Evolutionary conservation across 495 filamentous ascomycete genomes (phyloP).

Genomic region (Tuber brumale): DNA sequence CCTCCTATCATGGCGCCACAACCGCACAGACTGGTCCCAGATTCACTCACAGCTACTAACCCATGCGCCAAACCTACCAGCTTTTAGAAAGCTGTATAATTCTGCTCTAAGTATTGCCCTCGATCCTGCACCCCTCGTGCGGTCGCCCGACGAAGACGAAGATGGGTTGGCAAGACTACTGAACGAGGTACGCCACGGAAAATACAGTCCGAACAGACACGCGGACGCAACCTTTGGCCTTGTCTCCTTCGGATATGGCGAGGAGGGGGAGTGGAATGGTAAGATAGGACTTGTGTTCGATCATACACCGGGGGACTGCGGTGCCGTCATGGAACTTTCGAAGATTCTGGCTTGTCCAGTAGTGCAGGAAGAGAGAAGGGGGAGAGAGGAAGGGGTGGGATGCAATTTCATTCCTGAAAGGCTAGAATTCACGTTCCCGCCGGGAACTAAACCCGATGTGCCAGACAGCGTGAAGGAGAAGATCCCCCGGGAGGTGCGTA

Average conservation of each 20-base stretch:
- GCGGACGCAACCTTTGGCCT: conserved; percentile 27
- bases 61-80: background rate
- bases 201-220: conserved; percentile 25
- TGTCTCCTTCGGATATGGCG: conserved; percentile 12
- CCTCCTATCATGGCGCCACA: conserved; percentile 27
- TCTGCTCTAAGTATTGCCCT: background rate
- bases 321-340: conserved; percentile 21
- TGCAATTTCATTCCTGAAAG: background rate
- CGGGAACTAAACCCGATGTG: conserved; percentile 6
- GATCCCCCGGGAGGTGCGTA: background rate
- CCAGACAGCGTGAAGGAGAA: background rate
- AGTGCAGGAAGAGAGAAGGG: background rate
- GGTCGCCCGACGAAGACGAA: background rate
- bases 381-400: background rate
- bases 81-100: background rate
- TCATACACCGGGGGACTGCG: conserved; percentile 18
- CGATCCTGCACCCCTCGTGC: background rate
- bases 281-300: conserved; percentile 20
- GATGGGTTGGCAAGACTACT: conserved; percentile 11
- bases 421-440: background rate
- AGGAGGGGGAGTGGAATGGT: background rate
- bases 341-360: conserved; percentile 1
- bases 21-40: conserved; percentile 13
- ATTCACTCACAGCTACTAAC: background rate
- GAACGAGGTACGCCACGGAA: conserved; percentile 19